Evolutionary conservation across 73 alveolate genomes (phyloP).

Genomic region (Diophrys sp.): DNA sequence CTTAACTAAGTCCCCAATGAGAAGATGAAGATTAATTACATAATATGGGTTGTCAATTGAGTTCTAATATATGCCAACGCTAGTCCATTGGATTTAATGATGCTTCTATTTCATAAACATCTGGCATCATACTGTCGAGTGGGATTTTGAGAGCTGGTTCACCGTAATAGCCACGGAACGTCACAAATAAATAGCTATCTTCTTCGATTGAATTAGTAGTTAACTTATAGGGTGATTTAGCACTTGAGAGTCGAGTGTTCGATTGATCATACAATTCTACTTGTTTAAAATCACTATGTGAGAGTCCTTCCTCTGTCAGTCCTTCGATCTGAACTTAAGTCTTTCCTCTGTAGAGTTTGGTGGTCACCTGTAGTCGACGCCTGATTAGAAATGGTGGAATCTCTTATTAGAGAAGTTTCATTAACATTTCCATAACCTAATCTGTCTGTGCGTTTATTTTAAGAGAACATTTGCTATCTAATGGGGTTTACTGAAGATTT

Average conservation of each 20-base stretch:
- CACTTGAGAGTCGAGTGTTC: neutral
- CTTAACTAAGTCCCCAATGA: neutral
- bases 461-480: constrained; percentile 21
- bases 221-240: neutral
- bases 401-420: constrained; percentile 24
- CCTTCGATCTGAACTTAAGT: neutral
- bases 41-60: neutral
- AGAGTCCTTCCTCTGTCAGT: neutral
- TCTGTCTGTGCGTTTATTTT: constrained; percentile 24
- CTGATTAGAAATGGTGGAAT: constrained; percentile 18
- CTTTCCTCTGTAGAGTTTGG: neutral
- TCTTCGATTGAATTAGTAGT: neutral
- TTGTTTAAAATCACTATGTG: neutral
- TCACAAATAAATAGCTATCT: neutral
- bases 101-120: neutral
- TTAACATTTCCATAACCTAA: constrained; percentile 26
- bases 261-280: neutral
- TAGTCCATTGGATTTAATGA: neutral
- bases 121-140: neutral
- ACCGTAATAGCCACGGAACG: neutral
- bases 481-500: constrained; percentile 30
- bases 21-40: neutral
- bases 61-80: neutral
- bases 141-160: neutral
- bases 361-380: constrained; percentile 5